Base-by-base conservation (phyloP, 495 filamentous ascomycete genomes). In the Apiosordaria backusii region DNA sequence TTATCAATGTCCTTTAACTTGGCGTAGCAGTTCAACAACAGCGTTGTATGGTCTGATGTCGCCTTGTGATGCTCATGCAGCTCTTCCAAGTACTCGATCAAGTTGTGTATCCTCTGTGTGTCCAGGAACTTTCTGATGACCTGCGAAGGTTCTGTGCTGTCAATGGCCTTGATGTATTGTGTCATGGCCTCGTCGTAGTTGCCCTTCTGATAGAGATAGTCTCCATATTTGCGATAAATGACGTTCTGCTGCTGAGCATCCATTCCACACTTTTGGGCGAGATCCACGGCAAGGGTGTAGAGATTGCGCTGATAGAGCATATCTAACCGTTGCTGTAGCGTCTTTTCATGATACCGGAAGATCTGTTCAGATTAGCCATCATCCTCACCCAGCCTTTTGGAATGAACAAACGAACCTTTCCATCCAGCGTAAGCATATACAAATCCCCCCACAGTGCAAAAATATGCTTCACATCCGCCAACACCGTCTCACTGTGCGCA, bases 171-270 rank as follows among this genome's bases (percentile, higher is more conserved):
- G 68, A 99, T 87, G 74, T 98, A 99, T 76, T 97, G 95, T 74
- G 96, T 91, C 96, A 99, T 99, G 13, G 95, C 96, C 21, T 90
- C 93, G 73, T 99, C 94, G 73, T 93, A 98, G 72, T 97, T 92
- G 3, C 89, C 90, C 71, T 92, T 95, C 72, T 95, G 92, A 71
- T 99, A 97, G n/a, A 97, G 78, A 67, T 91, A 93, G 74, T 99
- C 96, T 10, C 95, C 95, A 76, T 96, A 98, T 77, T 88, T 94
- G 63, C 96, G 87, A 69, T 90, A 94, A 62, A 99, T 98, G 54
- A 91, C 84, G 73, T 96, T 97, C 57, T 95, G 91, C 74, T 97
- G 92, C 21, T 87, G 75, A 13, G 82, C 70, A 75, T 94, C 92
- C 78, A 87, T 84, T 16, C 92, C 91, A 52, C 86, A 87, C 74